Conservation (phyloP, 331 rosid species). For the Cydonia oblonga region DNA sequence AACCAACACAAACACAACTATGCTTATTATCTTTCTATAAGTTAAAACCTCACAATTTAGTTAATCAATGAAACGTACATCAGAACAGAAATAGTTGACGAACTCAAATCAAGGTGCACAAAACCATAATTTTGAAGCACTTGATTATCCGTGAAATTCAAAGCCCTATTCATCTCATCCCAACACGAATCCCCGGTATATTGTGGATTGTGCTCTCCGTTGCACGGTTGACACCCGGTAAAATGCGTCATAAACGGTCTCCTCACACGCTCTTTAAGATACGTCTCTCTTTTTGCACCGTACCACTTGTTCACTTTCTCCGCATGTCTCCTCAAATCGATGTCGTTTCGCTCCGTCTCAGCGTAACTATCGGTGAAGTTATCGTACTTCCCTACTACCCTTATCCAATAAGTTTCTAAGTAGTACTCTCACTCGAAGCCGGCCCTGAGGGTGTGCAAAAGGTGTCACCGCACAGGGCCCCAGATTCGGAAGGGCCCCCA, state of each 20-base stretch:
- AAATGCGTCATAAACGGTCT: slow-evolving; percentile 31
- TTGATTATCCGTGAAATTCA: slow-evolving; percentile 29
- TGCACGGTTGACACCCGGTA: slow-evolving; percentile 37
- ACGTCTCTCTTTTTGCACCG: neutral
- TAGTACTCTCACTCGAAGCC: no score
- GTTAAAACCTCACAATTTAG: neutral
- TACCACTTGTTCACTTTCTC: slow-evolving; percentile 17
- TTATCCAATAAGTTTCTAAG: slow-evolving; percentile 24
- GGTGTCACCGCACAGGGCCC: no score
- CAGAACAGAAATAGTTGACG: neutral
- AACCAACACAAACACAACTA: neutral
- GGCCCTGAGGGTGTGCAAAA: no score
- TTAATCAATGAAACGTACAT: neutral
- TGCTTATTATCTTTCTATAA: neutral
- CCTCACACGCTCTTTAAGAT: neutral
- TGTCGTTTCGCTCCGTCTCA: neutral
- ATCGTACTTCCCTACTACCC: neutral
- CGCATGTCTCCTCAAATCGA: slow-evolving; percentile 10
- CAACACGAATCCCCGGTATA: slow-evolving; percentile 20
- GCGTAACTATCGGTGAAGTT: neutral
- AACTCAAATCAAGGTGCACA: neutral
- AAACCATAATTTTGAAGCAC: slow-evolving; percentile 27
- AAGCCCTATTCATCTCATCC: slow-evolving; percentile 25
- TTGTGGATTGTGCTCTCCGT: slow-evolving; percentile 16
- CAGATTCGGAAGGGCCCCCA: no score